Evolutionary conservation across 1,284 basidiomycete species (phyloP).

Genomic region (Pseudozyma hubeiensis): DNA sequence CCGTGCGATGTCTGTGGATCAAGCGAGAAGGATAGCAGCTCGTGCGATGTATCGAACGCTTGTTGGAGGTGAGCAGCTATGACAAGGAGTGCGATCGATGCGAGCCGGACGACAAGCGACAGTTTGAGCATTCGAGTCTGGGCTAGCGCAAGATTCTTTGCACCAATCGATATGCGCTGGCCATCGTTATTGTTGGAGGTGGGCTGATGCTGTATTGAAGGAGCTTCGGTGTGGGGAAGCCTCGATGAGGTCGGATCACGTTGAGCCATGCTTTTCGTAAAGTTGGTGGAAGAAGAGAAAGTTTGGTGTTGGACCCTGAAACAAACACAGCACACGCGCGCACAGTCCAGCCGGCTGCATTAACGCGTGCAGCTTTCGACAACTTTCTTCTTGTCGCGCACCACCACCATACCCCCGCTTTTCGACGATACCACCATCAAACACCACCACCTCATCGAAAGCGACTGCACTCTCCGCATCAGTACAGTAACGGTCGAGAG

Average conservation of each 20-base stretch:
- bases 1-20: conserved; percentile 10
- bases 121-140: conserved; percentile 19
- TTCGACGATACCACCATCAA: not conserved
- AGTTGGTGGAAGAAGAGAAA: not conserved
- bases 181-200: too few relatives aligned
- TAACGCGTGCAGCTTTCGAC: too few relatives aligned
- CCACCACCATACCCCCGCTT: not conserved
- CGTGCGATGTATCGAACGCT: conserved; percentile 59
- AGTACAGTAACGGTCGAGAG: too few relatives aligned
- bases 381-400: conserved; percentile 27
- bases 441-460: not conserved
- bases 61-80: conserved; percentile 30
- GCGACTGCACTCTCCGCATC: too few relatives aligned
- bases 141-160: not conserved
- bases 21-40: conserved; percentile 42
- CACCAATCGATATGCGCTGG: not conserved
- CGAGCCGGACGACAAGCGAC: conserved; percentile 25
- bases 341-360: conserved; percentile 13
- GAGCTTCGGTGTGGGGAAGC: conserved; percentile 1
- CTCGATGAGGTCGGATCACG: conserved; percentile 8
- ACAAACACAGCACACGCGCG: not conserved
- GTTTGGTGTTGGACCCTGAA: conserved; percentile 26
- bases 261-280: conserved; percentile 8
- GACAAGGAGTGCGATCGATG: conserved; percentile 28
- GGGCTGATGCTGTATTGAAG: not conserved